phyloP scores from a whole-genome alignment of 2,329 filamentous ascomycete species.

The Pseudofabraea citricarpa region DNA sequence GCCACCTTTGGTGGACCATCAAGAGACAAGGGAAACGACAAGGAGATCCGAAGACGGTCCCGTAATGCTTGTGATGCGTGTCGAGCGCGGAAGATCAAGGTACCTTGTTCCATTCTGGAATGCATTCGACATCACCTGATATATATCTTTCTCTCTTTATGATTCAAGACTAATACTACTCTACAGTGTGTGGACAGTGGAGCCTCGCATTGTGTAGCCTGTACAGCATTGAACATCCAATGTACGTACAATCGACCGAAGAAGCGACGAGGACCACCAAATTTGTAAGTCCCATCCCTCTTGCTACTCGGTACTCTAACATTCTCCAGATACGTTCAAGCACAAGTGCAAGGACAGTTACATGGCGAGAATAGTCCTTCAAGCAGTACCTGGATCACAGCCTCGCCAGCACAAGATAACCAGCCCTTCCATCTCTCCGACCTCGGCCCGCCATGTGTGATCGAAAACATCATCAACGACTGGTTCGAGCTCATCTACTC shows the following conservation, averaged over 20 bases:
- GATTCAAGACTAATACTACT: neutral
- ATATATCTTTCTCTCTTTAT: neutral
- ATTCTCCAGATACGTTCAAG: neutral
- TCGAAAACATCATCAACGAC: constrained; percentile 23
- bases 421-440: neutral
- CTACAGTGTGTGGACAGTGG: constrained; percentile 14
- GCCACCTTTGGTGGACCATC: constrained; percentile 1
- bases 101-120: no score
- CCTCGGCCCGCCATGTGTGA: constrained; percentile 8
- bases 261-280: constrained; percentile 23
- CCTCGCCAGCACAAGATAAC: neutral
- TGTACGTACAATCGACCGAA: constrained; percentile 25
- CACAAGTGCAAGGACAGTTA: neutral
- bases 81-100: constrained; percentile 25
- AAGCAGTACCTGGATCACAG: neutral
- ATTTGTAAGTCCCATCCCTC: constrained; percentile 15
- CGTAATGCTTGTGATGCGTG: constrained; percentile 27
- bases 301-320: no score
- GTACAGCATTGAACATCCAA: constrained; percentile 18
- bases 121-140: neutral
- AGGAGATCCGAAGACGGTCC: constrained; percentile 3
- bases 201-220: constrained; percentile 16
- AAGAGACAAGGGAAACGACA: neutral
- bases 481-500: constrained; percentile 34
- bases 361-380: neutral